Conservation (phyloP, 2,329 filamentous ascomycete genomes). For the Beauveria rudraprayagi region DNA sequence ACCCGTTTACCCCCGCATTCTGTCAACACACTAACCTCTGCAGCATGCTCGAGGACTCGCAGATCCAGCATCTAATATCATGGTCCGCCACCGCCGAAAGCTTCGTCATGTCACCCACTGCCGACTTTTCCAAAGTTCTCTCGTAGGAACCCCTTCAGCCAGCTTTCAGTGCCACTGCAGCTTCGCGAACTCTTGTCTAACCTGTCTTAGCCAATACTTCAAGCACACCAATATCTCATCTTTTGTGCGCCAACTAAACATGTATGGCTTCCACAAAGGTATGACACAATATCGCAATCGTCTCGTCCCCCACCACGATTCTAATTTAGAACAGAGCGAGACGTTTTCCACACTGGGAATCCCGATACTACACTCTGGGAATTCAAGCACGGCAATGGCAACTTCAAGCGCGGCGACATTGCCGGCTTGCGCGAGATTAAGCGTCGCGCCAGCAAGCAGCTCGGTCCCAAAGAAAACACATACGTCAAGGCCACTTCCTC, state of each 20-base stretch:
- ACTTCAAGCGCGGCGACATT: constrained; percentile 91
- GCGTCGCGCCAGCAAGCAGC: constrained; percentile 83
- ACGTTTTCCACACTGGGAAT: constrained; percentile 92
- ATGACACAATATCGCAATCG: neutral
- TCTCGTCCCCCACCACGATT: neutral
- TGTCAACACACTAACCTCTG: constrained; percentile 18
- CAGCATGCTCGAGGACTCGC: constrained; percentile 94
- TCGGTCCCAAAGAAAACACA: constrained; percentile 87
- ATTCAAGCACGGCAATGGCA: constrained; percentile 96
- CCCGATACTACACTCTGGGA: constrained; percentile 95
- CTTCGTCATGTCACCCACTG: constrained; percentile 97
- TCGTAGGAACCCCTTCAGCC: constrained; percentile 55
- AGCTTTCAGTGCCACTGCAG: constrained; percentile 13
- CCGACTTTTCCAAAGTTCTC: constrained; percentile 95
- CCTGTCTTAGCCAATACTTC: constrained; percentile 76
- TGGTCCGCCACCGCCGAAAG: constrained; percentile 93
- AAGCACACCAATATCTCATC: constrained; percentile 99
- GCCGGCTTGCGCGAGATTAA: constrained; percentile 92
- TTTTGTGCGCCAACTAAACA: constrained; percentile 94
- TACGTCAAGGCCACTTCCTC: constrained; percentile 66
- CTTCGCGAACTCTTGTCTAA: neutral
- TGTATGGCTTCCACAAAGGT: constrained; percentile 99
- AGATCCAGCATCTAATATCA: constrained; percentile 90
- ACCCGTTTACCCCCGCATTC: neutral
- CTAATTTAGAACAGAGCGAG: constrained; percentile 60